phyloP scores from a whole-genome alignment of 805 yeast species.

The Cyberlindnera euphorbiae region DNA sequence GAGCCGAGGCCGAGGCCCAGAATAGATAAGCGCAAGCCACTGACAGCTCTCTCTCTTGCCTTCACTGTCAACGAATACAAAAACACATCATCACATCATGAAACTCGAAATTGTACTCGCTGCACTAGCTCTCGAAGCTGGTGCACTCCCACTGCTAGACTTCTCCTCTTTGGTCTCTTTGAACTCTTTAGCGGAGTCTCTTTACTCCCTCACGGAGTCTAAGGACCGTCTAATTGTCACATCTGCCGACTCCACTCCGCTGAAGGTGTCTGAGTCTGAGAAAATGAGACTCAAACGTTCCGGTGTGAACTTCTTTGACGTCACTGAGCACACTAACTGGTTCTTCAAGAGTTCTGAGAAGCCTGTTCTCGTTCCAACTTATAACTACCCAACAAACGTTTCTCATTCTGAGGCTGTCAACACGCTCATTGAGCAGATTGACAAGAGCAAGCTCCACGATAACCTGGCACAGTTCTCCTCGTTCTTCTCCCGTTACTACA shows the following conservation, averaged over 20 bases:
- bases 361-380: conserved; percentile 26
- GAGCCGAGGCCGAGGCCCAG: no score
- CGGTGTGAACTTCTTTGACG: conserved; percentile 58
- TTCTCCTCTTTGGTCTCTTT: conserved; percentile 1
- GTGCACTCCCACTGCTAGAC: not conserved
- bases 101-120: conserved; percentile 1
- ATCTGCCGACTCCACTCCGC: conserved; percentile 15
- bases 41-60: no score
- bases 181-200: not conserved
- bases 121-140: conserved; percentile 1
- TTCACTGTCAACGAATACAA: no score
- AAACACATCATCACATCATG: no score
- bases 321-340: conserved; percentile 40
- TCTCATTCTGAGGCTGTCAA: conserved; percentile 35
- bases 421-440: conserved; percentile 39
- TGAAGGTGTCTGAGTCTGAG: conserved; percentile 36
- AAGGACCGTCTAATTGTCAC: conserved; percentile 17
- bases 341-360: conserved; percentile 15
- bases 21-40: no score
- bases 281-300: conserved; percentile 39
- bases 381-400: conserved; percentile 47
- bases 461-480: conserved; percentile 61
- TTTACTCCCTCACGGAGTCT: not conserved
- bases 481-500: conserved; percentile 74
- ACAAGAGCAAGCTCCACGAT: conserved; percentile 41